phyloP scores from a whole-genome alignment of 139 green algal genomes.

The Desmodesmus armatus region DNA sequence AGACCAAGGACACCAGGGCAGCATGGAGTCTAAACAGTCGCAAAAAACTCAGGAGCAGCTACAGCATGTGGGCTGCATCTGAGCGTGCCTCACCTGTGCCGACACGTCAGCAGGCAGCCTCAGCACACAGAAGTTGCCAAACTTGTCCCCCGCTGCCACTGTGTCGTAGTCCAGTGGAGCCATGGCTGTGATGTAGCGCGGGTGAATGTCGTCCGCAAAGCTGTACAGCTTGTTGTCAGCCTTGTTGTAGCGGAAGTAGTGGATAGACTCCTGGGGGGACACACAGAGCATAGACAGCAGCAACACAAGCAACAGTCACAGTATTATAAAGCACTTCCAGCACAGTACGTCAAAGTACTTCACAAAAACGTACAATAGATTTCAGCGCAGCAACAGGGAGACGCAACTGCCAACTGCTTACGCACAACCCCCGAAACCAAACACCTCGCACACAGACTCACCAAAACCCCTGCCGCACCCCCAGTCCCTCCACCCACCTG shows the following conservation, averaged over 20 bases:
- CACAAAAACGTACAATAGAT: too few species aligned
- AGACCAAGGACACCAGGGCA: too few species aligned
- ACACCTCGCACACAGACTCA: background rate
- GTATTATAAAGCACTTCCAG: too few species aligned
- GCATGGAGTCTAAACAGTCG: too few species aligned
- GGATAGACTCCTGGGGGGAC: constrained; percentile 44
- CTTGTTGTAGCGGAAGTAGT: constrained; percentile 78
- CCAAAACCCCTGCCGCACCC: background rate
- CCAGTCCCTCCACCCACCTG: constrained; percentile 21
- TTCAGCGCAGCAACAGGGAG: too few species aligned
- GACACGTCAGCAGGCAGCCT: constrained; percentile 91
- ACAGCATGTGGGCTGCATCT: background rate
- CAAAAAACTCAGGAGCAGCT: too few species aligned
- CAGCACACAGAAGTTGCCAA: constrained; percentile 94
- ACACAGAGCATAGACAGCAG: background rate
- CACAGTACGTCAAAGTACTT: too few species aligned
- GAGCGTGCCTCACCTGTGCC: constrained; percentile 65
- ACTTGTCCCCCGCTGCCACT: constrained; percentile 92
- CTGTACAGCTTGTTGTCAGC: constrained; percentile 94
- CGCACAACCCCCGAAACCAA: too few species aligned
- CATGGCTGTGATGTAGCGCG: constrained; percentile 85
- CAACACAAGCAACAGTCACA: constrained; percentile 12
- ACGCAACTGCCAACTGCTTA: too few species aligned
- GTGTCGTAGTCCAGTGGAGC: constrained; percentile 98
- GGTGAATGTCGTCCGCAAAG: constrained; percentile 93